A percentile compares a stretch with the other conserved stretches of the same genome.
phyloP scores from a whole-genome alignment of 2,329 filamentous ascomycete species.

The Anisogramma anomala region DNA sequence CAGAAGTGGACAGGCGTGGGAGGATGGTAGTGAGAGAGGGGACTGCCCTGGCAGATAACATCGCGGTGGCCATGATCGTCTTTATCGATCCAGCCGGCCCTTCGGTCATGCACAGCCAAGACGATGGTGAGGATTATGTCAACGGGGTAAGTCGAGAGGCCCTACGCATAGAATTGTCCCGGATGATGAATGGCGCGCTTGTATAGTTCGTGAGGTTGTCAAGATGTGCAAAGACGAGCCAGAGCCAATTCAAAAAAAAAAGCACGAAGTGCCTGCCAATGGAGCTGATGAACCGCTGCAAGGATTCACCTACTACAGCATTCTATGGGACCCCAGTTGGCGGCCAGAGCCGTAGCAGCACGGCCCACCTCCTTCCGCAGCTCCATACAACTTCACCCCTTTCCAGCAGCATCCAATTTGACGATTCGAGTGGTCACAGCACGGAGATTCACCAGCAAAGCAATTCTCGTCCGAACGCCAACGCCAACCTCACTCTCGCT shows the following conservation, averaged over 20 bases:
- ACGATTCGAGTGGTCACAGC: conserved; percentile 4
- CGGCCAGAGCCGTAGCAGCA: too few species aligned
- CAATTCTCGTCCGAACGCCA: conserved; percentile 11
- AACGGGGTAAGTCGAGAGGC: neutral
- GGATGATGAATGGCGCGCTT: too few species aligned
- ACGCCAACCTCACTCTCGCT: conserved; percentile 10
- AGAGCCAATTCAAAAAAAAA: too few species aligned
- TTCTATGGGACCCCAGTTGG: too few species aligned
- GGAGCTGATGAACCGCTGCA: too few species aligned
- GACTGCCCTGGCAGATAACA: conserved; percentile 21
- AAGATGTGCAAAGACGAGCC: too few species aligned
- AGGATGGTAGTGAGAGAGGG: conserved; percentile 34
- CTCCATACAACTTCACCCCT: too few species aligned
- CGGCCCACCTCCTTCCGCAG: too few species aligned
- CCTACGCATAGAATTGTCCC: too few species aligned
- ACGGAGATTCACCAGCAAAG: conserved; percentile 5
- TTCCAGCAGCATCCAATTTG: conserved; percentile 16
- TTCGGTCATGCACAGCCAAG: neutral
- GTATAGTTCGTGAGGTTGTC: neutral
- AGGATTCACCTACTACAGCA: too few species aligned
- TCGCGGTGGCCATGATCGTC: conserved; percentile 34
- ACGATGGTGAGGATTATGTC: neutral
- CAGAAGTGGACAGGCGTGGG: conserved; percentile 38
- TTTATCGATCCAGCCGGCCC: neutral
- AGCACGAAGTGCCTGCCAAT: too few species aligned